A percentile compares a stretch with the other conserved stretches of the same genome.
phyloP scores from a whole-genome alignment of 179 eudicot species.

The Heliamphora pulchella region DNA sequence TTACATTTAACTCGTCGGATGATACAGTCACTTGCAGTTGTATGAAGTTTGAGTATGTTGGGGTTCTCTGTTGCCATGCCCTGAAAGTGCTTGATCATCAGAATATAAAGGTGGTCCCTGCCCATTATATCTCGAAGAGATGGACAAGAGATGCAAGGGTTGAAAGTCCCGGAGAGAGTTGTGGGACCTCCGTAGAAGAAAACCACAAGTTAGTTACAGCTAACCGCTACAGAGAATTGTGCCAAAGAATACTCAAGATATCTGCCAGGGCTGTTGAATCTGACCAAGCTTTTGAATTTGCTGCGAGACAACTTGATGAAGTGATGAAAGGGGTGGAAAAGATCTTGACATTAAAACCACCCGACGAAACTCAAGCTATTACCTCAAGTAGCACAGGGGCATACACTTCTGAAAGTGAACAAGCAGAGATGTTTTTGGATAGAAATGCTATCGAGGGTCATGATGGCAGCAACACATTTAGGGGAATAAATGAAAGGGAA shows the following conservation, averaged over 20 bases:
- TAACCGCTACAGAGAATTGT: slow-evolving; percentile 20
- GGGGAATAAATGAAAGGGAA: slow-evolving; percentile 16
- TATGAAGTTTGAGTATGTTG: slow-evolving; percentile 22
- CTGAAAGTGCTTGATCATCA: slow-evolving; percentile 24
- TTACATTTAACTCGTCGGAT: slow-evolving; percentile 2
- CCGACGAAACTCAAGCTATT: slow-evolving; percentile 16
- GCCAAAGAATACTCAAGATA: slow-evolving; percentile 19
- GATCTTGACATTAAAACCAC: slow-evolving; percentile 16
- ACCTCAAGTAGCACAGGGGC: slow-evolving; percentile 18
- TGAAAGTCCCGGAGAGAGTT: slow-evolving; percentile 10
- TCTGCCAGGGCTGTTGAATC: slow-evolving; percentile 22
- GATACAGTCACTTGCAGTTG: slow-evolving; percentile 18
- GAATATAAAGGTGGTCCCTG: slow-evolving; percentile 23
- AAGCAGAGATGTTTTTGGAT: slow-evolving; percentile 16
- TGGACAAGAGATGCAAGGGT: slow-evolving; percentile 23
- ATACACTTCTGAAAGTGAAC: slow-evolving; percentile 21
- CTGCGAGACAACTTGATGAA: slow-evolving; percentile 20
- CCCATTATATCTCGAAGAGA: slow-evolving; percentile 23
- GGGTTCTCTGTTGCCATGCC: slow-evolving; percentile 25
- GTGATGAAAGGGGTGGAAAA: slow-evolving; percentile 23
- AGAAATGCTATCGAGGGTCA: slow-evolving; percentile 16
- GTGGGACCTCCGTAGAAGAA: slow-evolving; percentile 7
- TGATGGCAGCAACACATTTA: slow-evolving; percentile 2
- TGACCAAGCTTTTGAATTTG: slow-evolving; percentile 22
- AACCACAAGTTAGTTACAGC: slow-evolving; percentile 13